Evolutionary conservation across 2,329 filamentous ascomycete species (phyloP).

Genomic region (Epichloe gansuensis): DNA sequence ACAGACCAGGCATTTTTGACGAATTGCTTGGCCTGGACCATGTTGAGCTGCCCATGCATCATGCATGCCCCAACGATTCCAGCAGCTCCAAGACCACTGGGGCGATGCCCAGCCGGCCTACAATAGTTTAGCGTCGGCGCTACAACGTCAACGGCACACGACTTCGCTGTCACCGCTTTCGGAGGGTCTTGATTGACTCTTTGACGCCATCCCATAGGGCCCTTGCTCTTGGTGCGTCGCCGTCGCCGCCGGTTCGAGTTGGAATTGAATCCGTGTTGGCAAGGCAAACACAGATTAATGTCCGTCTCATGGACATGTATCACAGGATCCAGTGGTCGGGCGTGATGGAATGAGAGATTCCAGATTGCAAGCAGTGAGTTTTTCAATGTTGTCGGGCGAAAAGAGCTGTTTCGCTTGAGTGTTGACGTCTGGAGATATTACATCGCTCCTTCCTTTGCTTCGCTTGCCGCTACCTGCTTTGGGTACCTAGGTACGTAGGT

Average conservation of each 20-base stretch:
- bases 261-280: too few relatives aligned
- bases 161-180: slow-evolving; percentile 4
- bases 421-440: neutral
- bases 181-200: neutral
- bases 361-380: neutral
- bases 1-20: neutral
- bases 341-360: neutral
- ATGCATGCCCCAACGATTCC: neutral
- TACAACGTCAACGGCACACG: slow-evolving; percentile 3
- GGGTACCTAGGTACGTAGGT: neutral
- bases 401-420: neutral
- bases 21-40: neutral
- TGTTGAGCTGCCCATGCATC: neutral
- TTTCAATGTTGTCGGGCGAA: neutral
- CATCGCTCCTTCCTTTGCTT: neutral
- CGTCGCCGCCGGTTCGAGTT: neutral
- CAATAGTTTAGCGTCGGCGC: neutral
- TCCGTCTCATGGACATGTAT: too few relatives aligned
- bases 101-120: neutral
- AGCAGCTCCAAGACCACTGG: neutral
- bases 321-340: too few relatives aligned
- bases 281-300: too few relatives aligned
- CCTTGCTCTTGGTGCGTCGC: neutral
- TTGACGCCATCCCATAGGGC: neutral
- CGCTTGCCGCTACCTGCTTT: neutral